Evolutionary conservation across 345 rosid species (phyloP), one percentile per base, ranked within the genome.

Genomic region (Salix udensis): DNA sequence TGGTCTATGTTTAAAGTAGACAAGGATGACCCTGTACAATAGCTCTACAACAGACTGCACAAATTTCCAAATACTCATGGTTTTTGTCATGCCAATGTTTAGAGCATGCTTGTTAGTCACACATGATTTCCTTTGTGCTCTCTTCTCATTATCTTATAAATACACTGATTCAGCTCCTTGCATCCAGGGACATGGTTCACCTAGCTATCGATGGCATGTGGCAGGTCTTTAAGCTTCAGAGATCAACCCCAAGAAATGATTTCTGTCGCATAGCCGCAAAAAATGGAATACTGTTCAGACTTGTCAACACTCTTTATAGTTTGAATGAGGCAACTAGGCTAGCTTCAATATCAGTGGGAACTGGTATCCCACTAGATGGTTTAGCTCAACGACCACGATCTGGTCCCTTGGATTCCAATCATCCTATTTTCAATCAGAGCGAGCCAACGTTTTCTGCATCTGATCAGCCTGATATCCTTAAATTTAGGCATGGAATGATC

Each of bases 121-220:
- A 68, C 52, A 21, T 40, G 14, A 40, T 40, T 40, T 68, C 50
- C 71, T 37, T 14, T 26, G 15, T 40, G 18, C 5, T 18, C 24
- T 2, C 23, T 28, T 66, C 7, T 4, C 30, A 9, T 11, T n/a
- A 55, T 39, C 60, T 73, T 31, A 34, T 34, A 18, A 40, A 36
- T 67, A 36, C 68, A 60, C 87, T 87, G 77, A 82, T 82, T 74
- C 74, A 67, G 79, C 39, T 75, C 80, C 82, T 76, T 76, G 72
- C 81, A 74, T 85, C 76, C 92, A 96, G 99, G 98, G 97, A 96
- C 84, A 96, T 94, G 97, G 98, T 94, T 84, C 99, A 96, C 78
- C 91, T 96, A 66, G 99, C 99, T 79, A 92, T 96, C 78, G 99
- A 96, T 75, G 98, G 98, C 88, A 96, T 92, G 95, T 94, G 98